These are phyloP conservation scores for Pouteria glomerata DNA, from an alignment of 148 eudicot genomes.

Conservation along the genomic window DNA sequence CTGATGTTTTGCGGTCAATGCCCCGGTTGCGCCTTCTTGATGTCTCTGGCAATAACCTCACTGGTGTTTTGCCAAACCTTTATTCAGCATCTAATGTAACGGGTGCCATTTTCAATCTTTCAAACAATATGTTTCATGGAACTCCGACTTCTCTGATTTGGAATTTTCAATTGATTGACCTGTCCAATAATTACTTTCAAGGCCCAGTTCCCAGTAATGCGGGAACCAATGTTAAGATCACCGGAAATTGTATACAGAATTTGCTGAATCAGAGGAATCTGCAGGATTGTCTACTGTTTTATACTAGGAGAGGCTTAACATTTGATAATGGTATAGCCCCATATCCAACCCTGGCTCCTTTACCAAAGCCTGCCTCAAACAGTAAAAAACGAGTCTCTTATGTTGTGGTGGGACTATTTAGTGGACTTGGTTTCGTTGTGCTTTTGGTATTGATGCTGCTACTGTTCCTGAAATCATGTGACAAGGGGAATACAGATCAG, in stretches of 20 bases:
- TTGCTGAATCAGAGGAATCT: slow-evolving; percentile 23
- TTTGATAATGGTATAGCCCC: slow-evolving; percentile 8
- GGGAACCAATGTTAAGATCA: neutral
- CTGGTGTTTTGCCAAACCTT: slow-evolving; percentile 20
- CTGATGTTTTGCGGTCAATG: slow-evolving; percentile 14
- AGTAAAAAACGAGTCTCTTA: slow-evolving; percentile 19
- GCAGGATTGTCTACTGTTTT: slow-evolving; percentile 25
- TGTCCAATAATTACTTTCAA: slow-evolving; percentile 32
- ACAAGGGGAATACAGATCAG: slow-evolving; percentile 8
- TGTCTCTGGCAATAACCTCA: slow-evolving; percentile 31
- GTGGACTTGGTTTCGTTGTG: slow-evolving; percentile 34
- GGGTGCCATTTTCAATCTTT: slow-evolving; percentile 22
- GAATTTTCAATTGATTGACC: slow-evolving; percentile 16
- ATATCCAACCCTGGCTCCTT: slow-evolving; percentile 11
- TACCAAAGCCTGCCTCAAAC: neutral
- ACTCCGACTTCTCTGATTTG: slow-evolving; percentile 14
- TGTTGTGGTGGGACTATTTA: slow-evolving; percentile 32
- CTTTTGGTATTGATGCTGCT: slow-evolving; percentile 17
- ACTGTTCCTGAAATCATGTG: slow-evolving; percentile 18
- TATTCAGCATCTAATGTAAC: slow-evolving; percentile 1
- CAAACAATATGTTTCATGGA: slow-evolving; percentile 34
- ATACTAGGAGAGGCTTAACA: slow-evolving; percentile 16
- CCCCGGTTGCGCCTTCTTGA: slow-evolving; percentile 21
- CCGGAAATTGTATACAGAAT: slow-evolving; percentile 25
- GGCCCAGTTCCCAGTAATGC: slow-evolving; percentile 17